Percentiles rank a stretch among this genome's conserved stretches.
Conservation (phyloP, 768 basidiomycete genomes). For the Suillus sp. region DNA sequence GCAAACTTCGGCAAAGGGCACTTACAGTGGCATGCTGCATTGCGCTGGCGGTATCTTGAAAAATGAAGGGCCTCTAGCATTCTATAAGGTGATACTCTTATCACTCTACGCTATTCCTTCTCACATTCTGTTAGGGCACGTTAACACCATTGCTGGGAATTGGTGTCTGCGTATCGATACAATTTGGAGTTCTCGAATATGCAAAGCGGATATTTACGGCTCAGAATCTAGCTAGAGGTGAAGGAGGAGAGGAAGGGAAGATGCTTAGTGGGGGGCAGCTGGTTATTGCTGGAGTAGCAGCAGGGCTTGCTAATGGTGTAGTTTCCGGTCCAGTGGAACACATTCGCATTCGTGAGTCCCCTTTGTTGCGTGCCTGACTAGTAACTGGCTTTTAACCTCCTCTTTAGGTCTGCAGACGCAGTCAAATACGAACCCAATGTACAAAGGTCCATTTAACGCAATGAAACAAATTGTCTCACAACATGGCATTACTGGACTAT, state of each 20-base stretch:
- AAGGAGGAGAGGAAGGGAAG: constrained; percentile 67
- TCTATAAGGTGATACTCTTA: constrained; percentile 75
- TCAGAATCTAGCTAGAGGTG: constrained; percentile 58
- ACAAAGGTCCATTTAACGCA: constrained; percentile 86
- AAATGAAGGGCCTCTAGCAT: constrained; percentile 90
- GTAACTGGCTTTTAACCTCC: neutral
- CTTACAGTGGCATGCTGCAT: constrained; percentile 84
- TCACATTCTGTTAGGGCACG: constrained; percentile 63
- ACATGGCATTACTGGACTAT: constrained; percentile 82
- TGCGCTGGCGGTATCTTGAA: constrained; percentile 90
- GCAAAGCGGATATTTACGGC: constrained; percentile 77
- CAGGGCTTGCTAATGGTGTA: constrained; percentile 88
- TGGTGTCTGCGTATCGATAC: constrained; percentile 93
- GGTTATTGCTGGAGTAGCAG: constrained; percentile 74
- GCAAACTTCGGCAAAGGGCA: constrained; percentile 91
- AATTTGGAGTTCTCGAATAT: constrained; percentile 89
- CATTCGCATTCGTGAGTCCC: constrained; percentile 84
- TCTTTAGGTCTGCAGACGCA: constrained; percentile 86
- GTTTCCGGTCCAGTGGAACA: constrained; percentile 98
- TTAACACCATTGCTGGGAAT: constrained; percentile 89
- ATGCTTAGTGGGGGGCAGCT: constrained; percentile 65
- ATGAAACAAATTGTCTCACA: constrained; percentile 77
- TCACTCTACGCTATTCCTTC: constrained; percentile 1
- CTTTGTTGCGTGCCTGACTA: neutral
- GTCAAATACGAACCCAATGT: constrained; percentile 71